Evolutionary conservation across 2,329 filamentous ascomycete species (phyloP), one percentile per base, ranked within the genome.

Genomic region (Ascochyta fabae): DNA sequence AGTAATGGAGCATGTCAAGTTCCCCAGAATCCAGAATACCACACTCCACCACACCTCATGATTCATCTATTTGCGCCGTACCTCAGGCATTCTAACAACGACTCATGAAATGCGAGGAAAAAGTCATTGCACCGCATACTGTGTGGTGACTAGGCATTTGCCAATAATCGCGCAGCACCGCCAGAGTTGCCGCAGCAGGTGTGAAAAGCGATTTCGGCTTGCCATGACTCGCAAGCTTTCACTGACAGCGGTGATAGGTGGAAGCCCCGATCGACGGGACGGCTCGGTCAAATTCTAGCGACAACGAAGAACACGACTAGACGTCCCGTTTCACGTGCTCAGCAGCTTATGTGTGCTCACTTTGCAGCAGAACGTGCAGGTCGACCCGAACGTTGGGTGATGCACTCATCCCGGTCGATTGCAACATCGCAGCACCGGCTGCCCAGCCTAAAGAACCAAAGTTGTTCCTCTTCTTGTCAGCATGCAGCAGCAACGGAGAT

Each of bases 201-300:
- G 38, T 16, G 27, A 7, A 6, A 39, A 43, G 51, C 51, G 46
- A 47, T 24, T 50, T 56, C 53, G 47, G 47, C 36, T 43, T 8
- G 15, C 6, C 9, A 33, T 56, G 53, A 56, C 53, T 56, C 53
- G 53, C 38, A 51, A 44, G 10, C 31, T 43, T 51, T 40, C 7
- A 38, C 42, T 56, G 33, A 51, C 53, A 51, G 47, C 53, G 47
- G 52, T 40, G 46, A 50, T 49, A 45, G 45, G 45, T 45, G 45
- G 45, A 36, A 45, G 29, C 23, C 19, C 51, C 16, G 36, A 43
- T 31, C 24, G 7, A 46, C 53, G 47, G 53, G 24, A 50, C 47
- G 53, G 53, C 47, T 56, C 53, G 53, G 47, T 50, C 41, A 50
- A 50, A 56, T 56, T 33, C 53, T 38, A 56, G 41, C 47, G 41